Conservation (phyloP, 176 grass and related monocot species). For the Oryza australiensis region DNA sequence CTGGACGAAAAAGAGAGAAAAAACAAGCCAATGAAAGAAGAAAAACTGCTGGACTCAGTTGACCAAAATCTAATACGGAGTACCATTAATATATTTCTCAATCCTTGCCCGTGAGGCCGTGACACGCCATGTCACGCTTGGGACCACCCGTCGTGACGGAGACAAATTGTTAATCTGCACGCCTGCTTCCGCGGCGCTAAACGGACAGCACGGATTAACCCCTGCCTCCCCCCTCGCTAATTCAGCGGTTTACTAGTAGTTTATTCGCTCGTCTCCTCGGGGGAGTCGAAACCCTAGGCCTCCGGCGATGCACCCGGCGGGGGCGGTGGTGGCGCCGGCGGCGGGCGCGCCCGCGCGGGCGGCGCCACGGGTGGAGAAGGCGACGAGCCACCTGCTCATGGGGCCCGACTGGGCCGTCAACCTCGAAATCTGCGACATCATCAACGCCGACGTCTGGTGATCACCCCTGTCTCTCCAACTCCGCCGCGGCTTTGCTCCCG, state of each 20-base stretch:
- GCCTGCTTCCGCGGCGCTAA: slow-evolving; percentile 14
- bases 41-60: neutral
- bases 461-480: neutral
- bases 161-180: neutral
- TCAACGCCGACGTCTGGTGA: slow-evolving; percentile 81
- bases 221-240: neutral
- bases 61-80: neutral
- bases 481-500: neutral
- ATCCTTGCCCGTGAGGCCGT: neutral
- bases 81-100: neutral
- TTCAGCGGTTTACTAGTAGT: neutral
- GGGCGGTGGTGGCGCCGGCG: slow-evolving; percentile 22
- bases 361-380: slow-evolving; percentile 78
- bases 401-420: slow-evolving; percentile 92
- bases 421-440: slow-evolving; percentile 85
- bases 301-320: slow-evolving; percentile 44
- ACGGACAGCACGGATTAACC: slow-evolving; percentile 18
- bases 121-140: neutral
- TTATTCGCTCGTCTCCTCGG: neutral
- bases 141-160: slow-evolving; percentile 15
- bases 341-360: slow-evolving; percentile 37
- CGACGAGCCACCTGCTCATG: slow-evolving; percentile 77
- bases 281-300: slow-evolving; percentile 40
- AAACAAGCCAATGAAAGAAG: neutral
- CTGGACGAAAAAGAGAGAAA: no score